These are phyloP conservation scores for Oropetium thomaeum DNA, from an alignment of 176 grass and related monocot genomes.

Conservation along the genomic window DNA sequence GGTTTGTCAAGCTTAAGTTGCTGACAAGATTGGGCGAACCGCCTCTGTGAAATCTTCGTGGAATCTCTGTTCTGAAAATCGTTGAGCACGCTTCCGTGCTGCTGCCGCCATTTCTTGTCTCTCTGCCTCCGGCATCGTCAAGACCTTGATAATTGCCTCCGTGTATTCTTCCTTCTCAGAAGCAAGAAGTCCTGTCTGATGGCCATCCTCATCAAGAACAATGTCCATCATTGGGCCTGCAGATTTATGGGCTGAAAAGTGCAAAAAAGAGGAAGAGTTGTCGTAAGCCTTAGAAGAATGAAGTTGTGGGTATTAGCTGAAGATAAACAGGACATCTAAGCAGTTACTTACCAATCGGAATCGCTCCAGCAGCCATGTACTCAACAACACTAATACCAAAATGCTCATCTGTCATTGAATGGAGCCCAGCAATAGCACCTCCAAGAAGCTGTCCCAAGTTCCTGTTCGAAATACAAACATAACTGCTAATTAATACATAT, in stretches of 20 bases:
- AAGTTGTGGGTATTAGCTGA: neutral
- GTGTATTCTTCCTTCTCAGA: slow-evolving; percentile 64
- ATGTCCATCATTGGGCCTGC: slow-evolving; percentile 97
- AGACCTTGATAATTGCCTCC: slow-evolving; percentile 62
- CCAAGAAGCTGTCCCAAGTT: slow-evolving; percentile 77
- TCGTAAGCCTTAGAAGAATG: neutral
- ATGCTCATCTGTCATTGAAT: slow-evolving; percentile 97
- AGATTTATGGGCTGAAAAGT: slow-evolving; percentile 73
- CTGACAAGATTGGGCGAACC: slow-evolving; percentile 46
- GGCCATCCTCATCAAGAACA: slow-evolving; percentile 66
- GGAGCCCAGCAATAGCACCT: slow-evolving; percentile 73
- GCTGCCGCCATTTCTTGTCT: slow-evolving; percentile 61
- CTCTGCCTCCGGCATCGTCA: slow-evolving; percentile 63
- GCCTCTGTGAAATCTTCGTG: slow-evolving; percentile 62
- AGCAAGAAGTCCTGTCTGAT: slow-evolving; percentile 74
- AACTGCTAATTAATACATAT: neutral
- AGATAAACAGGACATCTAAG: neutral
- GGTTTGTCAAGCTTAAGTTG: neutral
- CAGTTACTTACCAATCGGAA: slow-evolving; percentile 73
- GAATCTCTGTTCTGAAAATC: slow-evolving; percentile 81
- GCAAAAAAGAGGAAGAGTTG: neutral
- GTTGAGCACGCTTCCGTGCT: slow-evolving; percentile 71
- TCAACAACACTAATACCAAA: slow-evolving; percentile 94
- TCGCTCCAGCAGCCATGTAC: slow-evolving; percentile 94
- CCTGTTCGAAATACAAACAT: slow-evolving; percentile 38